These are phyloP conservation scores for Gnetum montanum DNA, from an alignment of 75 land plant species.

Conservation along the genomic window DNA sequence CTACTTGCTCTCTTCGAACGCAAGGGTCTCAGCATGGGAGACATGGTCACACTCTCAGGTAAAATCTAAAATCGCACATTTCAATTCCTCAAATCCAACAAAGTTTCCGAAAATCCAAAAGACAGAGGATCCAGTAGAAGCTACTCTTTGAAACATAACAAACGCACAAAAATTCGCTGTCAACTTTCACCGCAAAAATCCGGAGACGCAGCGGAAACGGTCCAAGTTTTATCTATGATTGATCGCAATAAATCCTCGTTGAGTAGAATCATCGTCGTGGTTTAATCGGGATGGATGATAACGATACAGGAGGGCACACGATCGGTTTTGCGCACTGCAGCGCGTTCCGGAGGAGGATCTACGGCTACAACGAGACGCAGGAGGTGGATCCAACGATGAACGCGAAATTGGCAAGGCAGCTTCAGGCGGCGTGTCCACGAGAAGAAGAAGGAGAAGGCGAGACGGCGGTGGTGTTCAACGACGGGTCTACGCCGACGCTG, in stretches of 20 bases:
- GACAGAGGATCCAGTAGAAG: not conserved
- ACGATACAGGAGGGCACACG: constrained; percentile 53
- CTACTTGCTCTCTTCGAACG: constrained; percentile 17
- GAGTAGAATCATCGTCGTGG: too few relatives aligned
- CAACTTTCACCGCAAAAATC: too few relatives aligned
- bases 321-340: constrained; percentile 53
- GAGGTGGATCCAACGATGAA: constrained; percentile 22
- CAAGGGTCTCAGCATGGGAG: constrained; percentile 28
- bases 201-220: too few relatives aligned
- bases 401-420: constrained; percentile 1
- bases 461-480: constrained; percentile 19
- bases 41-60: constrained; percentile 53
- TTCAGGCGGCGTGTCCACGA: constrained; percentile 12
- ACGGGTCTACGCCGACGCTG: constrained; percentile 17
- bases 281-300: too few relatives aligned
- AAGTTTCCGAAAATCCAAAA: not conserved
- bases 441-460: not conserved
- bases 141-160: too few relatives aligned
- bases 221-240: too few relatives aligned
- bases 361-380: constrained; percentile 10
- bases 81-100: not conserved
- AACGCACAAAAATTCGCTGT: too few relatives aligned
- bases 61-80: not conserved
- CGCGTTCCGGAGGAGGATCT: constrained; percentile 22
- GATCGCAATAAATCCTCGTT: too few relatives aligned